Base-by-base conservation (phyloP, 331 rosid genomes). In the Telfairia occidentalis region DNA sequence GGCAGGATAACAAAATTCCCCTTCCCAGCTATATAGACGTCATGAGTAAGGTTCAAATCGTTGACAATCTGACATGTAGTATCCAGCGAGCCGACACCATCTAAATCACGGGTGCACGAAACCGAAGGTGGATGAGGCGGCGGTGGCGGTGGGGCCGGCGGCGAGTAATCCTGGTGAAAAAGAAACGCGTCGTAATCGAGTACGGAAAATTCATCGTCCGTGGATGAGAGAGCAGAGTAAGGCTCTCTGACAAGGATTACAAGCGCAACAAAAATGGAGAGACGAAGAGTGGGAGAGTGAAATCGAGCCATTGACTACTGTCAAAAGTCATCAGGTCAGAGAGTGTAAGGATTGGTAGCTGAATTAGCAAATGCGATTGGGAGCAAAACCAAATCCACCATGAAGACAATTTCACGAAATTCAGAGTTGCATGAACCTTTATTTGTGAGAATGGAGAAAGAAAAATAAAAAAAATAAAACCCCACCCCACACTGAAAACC, bases 71-170 rank as follows among this genome's bases (percentile, higher is more conserved):
- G 83, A 73, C 99, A 95, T 77, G 97, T 86, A 55, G 91, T 76
- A 83, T 95, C 99, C 78, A 95, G 83, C 24, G 96, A 82, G 46
- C 99, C 99, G 12, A 89, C 81, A 11, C 99, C 99, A 3, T 86
- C 92, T 40, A 92, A 96, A 88, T 95, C 99, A 76, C 86, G 89
- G 52, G 78, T 76, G 81, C 99, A 95, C 0, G 99, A 95, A 64
- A 87, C 96, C 42, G 96, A 87, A 50, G 99, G 99, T 16, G 97
- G 96, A 61, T 76, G 97, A 8, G 97, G 99, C 50, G 99, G 99
- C 2, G 97, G 99, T 0, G 97, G 99, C 0, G 99, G 99, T 3
- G 99, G 99, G 38, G 99, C 88, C 26, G 99, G 99, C 5, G 99
- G 99, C 21, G 99, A 89, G 84, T 92, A 95, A 55, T 95, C 99